Evolutionary conservation across 805 yeast genomes (phyloP).

Genomic region (Nakazawaea wyomingensis): DNA sequence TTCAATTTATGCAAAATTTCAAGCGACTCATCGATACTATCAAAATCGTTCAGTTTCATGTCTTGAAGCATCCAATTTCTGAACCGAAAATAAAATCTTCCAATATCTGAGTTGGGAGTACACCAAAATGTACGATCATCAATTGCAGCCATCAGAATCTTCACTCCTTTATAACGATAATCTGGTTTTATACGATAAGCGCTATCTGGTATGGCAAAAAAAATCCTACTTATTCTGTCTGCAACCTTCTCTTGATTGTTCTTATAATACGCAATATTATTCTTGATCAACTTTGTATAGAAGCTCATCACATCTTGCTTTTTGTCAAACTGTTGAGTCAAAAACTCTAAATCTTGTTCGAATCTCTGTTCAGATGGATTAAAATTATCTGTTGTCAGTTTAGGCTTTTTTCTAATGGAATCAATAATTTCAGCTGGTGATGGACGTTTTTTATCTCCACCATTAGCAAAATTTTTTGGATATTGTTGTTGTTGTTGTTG

Average conservation of each 20-base stretch:
- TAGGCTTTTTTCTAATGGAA: constrained; percentile 3
- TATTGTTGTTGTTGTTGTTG: not conserved
- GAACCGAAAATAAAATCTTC: constrained; percentile 13
- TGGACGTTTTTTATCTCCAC: constrained; percentile 2
- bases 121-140: constrained; percentile 11
- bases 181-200: constrained; percentile 12
- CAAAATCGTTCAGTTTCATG: constrained; percentile 9
- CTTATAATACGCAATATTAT: not conserved
- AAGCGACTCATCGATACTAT: constrained; percentile 5
- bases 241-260: constrained; percentile 4
- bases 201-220: constrained; percentile 11
- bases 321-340: constrained; percentile 1
- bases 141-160: not conserved
- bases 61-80: constrained; percentile 15
- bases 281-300: not conserved
- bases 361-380: constrained; percentile 2
- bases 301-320: not conserved
- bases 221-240: constrained; percentile 3
- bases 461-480: not conserved
- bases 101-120: not conserved
- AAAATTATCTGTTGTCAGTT: not conserved
- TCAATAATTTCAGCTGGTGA: constrained; percentile 1
- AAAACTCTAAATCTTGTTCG: not conserved
- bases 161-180: constrained; percentile 14
- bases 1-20: not conserved